phyloP scores from a whole-genome alignment of 345 rosid species.

The Microcos paniculata region DNA sequence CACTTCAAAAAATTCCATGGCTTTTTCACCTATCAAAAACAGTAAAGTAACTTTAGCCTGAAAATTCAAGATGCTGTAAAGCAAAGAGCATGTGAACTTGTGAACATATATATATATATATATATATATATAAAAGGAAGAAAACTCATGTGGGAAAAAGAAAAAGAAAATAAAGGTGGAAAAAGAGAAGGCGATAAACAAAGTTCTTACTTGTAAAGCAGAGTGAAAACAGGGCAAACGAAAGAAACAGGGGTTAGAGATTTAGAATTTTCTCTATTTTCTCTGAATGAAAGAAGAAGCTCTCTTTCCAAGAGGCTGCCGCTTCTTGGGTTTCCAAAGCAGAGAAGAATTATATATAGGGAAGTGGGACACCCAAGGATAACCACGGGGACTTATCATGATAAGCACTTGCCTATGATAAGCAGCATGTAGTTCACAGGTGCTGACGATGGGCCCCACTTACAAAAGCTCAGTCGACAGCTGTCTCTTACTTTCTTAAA shows the following conservation, averaged over 20 bases:
- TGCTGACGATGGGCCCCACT: background rate
- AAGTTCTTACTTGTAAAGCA: constrained; percentile 11
- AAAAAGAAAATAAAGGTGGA: background rate
- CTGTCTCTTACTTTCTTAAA: constrained; percentile 23
- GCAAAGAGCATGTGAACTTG: background rate
- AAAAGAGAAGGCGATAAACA: background rate
- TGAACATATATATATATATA: too few relatives aligned
- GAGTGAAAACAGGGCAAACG: background rate
- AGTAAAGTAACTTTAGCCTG: constrained; percentile 33
- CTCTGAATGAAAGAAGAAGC: background rate
- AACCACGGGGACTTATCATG: fast-evolving
- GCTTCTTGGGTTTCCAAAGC: constrained; percentile 3
- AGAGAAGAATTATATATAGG: background rate
- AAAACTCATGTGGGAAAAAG: background rate
- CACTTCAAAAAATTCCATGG: background rate
- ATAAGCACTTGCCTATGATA: fast-evolving
- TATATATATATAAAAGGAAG: constrained; percentile 9
- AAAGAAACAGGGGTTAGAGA: background rate
- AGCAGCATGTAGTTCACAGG: background rate
- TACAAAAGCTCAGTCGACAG: constrained; percentile 17
- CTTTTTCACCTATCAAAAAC: constrained; percentile 6
- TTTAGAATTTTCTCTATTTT: background rate
- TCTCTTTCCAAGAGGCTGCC: constrained; percentile 24
- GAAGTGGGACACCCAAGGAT: constrained; percentile 26
- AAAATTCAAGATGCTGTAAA: constrained; percentile 22